phyloP scores from a whole-genome alignment of 345 rosid species.

The Sonneratia alba region DNA sequence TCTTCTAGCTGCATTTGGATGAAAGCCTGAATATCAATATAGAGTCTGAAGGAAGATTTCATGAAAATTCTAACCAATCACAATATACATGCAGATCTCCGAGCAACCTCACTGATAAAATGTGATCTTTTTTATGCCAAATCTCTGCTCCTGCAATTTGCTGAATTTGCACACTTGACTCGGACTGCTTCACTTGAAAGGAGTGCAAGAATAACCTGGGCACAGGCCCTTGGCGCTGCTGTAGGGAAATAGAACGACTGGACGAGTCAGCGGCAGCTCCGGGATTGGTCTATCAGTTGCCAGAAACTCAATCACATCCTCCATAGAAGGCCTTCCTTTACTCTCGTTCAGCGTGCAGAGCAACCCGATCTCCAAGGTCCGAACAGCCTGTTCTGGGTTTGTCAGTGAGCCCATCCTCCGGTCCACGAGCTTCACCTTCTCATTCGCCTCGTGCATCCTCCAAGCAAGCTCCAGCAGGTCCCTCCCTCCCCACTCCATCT shows the following conservation, averaged over 20 bases:
- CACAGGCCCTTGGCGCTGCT: slow-evolving; percentile 33
- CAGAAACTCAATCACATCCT: slow-evolving; percentile 25
- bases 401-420: slow-evolving; percentile 39
- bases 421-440: slow-evolving; percentile 29
- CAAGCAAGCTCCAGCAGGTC: slow-evolving; percentile 37
- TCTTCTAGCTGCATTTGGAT: no score
- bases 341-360: slow-evolving; percentile 37
- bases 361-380: slow-evolving; percentile 29
- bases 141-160: neutral
- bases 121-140: no score
- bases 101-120: no score
- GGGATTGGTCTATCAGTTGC: slow-evolving; percentile 20
- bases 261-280: slow-evolving; percentile 26
- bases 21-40: no score
- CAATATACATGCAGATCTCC: no score
- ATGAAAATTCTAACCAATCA: no score
- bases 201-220: slow-evolving; percentile 26
- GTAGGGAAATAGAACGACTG: slow-evolving; percentile 34
- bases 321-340: slow-evolving; percentile 37
- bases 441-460: slow-evolving; percentile 39
- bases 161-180: neutral
- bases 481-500: slow-evolving; percentile 18
- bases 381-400: slow-evolving; percentile 31
- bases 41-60: no score
- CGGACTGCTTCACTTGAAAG: slow-evolving; percentile 22